These are phyloP conservation scores for Cladorrhinum samala DNA, from an alignment of 495 filamentous ascomycete genomes.

Conservation along the genomic window DNA sequence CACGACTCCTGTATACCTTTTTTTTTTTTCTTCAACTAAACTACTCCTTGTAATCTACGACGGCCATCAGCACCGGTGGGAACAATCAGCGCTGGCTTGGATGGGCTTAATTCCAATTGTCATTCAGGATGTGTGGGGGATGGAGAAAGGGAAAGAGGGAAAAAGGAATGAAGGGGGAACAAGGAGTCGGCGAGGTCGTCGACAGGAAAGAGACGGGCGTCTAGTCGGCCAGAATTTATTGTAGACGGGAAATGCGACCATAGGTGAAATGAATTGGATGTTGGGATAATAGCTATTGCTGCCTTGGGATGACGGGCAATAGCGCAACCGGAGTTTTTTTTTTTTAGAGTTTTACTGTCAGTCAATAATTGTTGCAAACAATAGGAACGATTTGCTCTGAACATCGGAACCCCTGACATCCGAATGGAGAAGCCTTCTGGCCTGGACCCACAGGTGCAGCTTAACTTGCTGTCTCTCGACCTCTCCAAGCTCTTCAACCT, in stretches of 20 bases:
- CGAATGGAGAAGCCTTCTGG: too few relatives aligned
- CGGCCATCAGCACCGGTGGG: background rate
- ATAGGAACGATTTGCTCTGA: too few relatives aligned
- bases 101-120: background rate
- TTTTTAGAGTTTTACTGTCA: background rate
- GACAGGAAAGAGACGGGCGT: background rate
- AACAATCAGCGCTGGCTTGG: background rate
- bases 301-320: background rate
- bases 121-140: background rate
- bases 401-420: too few relatives aligned
- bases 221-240: background rate
- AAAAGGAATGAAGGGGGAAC: background rate
- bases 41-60: background rate
- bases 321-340: background rate
- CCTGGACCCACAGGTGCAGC: too few relatives aligned
- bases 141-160: background rate
- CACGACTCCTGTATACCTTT: constrained; percentile 14
- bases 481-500: background rate
- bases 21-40: too few relatives aligned
- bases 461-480: too few relatives aligned
- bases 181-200: background rate
- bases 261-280: background rate
- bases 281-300: background rate
- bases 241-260: background rate
- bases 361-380: background rate